Percentiles rank a stretch among this genome's conserved stretches.
Conservation (phyloP, 345 rosid genomes). For the Noccaea caerulescens region DNA sequence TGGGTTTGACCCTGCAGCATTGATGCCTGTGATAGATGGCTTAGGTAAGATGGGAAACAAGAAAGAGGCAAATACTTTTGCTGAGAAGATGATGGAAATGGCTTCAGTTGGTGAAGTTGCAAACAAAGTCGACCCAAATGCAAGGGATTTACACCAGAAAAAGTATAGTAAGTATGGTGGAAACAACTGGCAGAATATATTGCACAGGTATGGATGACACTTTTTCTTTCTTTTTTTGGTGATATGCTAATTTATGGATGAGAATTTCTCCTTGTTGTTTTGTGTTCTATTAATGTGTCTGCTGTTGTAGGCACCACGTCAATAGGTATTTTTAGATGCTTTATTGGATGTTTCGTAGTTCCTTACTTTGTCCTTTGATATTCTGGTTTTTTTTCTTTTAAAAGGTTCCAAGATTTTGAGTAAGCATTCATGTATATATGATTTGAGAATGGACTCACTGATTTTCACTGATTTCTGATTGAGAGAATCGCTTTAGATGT, state of each 20-base stretch:
- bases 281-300: neutral
- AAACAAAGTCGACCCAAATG: slow-evolving; percentile 49
- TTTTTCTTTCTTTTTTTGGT: neutral
- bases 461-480: neutral
- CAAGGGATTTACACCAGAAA: slow-evolving; percentile 38
- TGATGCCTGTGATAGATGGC: slow-evolving; percentile 92
- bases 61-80: slow-evolving; percentile 71
- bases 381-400: slow-evolving; percentile 10
- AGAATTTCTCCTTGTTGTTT: neutral
- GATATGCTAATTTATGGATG: slow-evolving; percentile 63
- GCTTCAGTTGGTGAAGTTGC: slow-evolving; percentile 56
- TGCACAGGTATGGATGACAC: slow-evolving; percentile 65
- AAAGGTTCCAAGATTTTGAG: slow-evolving; percentile 10
- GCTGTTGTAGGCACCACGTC: neutral
- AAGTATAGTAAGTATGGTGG: slow-evolving; percentile 48
- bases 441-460: neutral
- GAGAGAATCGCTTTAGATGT: neutral
- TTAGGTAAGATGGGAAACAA: slow-evolving; percentile 67
- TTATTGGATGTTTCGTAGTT: slow-evolving; percentile 1
- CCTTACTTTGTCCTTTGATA: slow-evolving; percentile 25
- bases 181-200: slow-evolving; percentile 64
- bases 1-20: slow-evolving; percentile 79
- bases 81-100: slow-evolving; percentile 89
- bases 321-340: slow-evolving; percentile 7
- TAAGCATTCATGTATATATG: slow-evolving; percentile 16